Base-by-base conservation (phyloP, 306 rosid species). In the Leucaena leucocephala region DNA sequence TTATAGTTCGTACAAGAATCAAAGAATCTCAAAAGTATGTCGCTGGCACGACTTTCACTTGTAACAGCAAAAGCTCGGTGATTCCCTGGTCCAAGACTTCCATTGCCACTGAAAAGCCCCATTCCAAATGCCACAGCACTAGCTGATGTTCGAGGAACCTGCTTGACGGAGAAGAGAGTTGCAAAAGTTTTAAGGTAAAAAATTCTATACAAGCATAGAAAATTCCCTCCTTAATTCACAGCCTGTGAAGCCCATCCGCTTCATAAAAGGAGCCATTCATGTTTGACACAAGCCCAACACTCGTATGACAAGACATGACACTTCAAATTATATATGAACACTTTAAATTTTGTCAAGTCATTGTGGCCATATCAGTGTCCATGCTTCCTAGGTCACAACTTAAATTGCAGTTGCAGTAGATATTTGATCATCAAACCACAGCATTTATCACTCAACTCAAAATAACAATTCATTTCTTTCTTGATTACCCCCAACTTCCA, bases 91-190 rank as follows among this genome's bases (percentile, higher is more conserved):
- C 98, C 98, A 79, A 94, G 97, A 79, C 78, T 89, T 83, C 97
- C 98, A 82, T 79, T 89, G 48, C 92, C 91, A 55, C 80, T 79
- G 65, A 92, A 92, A 80, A 94, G 86, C 79, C 93, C 98, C 91
- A 94, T 90, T 45, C 98, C 98, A 86, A 90, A 94, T 84, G 97
- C 93, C 79, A 94, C 97, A 48, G 97, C 98, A 86, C 98, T 92
- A 72, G 98, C 97, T 35, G 97, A 88, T 16, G 98, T 97, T 76
- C 97, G 92, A 48, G 97, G 91, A 78, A 92, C 75, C 98, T 94
- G 81, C 74, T 84, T 82, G n/a, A 80, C 66, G 72, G 34, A 64
- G 12, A 12, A 71, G 27, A 74, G 17, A 44, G 46, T 78, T 74
- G 49, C 46, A 58, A 69, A 76, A 77, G 76, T 76, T 64, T 43